phyloP scores from a whole-genome alignment of 1,284 basidiomycete species.

The Meripilus lineatus region DNA sequence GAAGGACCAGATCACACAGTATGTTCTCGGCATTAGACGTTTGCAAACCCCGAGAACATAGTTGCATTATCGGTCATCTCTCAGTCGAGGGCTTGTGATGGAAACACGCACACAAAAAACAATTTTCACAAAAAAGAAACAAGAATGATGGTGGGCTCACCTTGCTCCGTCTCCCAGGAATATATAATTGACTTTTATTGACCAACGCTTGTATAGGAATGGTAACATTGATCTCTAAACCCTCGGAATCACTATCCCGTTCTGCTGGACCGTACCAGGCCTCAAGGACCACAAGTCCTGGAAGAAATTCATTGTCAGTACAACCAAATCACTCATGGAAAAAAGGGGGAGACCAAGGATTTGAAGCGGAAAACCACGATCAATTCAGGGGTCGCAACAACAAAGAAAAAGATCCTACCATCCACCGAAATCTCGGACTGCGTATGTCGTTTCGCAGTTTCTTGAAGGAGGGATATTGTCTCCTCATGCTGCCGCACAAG shows the following conservation, averaged over 20 bases:
- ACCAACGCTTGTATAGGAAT: conserved; percentile 82
- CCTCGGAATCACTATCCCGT: conserved; percentile 44
- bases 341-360: too few relatives aligned
- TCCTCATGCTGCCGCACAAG: conserved; percentile 53
- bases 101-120: too few relatives aligned
- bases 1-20: too few relatives aligned
- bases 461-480: conserved; percentile 38
- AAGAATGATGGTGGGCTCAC: conserved; percentile 33
- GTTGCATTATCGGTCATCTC: too few relatives aligned
- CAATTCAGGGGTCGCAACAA: conserved; percentile 3
- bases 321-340: conserved; percentile 20
- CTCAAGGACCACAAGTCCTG: conserved; percentile 70
- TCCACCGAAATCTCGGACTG: conserved; percentile 33
- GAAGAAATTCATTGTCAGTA: conserved; percentile 9
- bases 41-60: too few relatives aligned
- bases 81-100: too few relatives aligned
- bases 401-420: conserved; percentile 18
- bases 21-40: too few relatives aligned
- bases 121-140: conserved; percentile 2
- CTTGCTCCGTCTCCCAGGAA: conserved; percentile 71
- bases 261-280: conserved; percentile 64
- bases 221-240: conserved; percentile 70
- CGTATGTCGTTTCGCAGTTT: conserved; percentile 41
- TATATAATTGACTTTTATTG: conserved; percentile 71
- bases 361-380: too few relatives aligned